Evolutionary conservation across 345 rosid species (phyloP).

Genomic region (Anacardium occidentale): DNA sequence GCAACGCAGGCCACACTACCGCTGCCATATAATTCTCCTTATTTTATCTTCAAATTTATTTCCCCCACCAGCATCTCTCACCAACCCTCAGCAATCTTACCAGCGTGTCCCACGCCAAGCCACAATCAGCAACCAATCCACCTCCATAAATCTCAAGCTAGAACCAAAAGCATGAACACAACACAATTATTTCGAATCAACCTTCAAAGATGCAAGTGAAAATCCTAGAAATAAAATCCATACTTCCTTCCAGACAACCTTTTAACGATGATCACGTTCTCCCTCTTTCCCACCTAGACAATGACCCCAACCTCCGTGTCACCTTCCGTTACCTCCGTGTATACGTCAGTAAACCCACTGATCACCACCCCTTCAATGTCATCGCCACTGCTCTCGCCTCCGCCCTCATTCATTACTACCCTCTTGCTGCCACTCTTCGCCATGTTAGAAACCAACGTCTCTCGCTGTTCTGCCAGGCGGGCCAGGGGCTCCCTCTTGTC

Average conservation of each 20-base stretch:
- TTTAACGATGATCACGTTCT: constrained; percentile 48
- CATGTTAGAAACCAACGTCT: constrained; percentile 35
- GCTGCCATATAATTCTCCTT: too few species aligned
- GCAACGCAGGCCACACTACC: too few species aligned
- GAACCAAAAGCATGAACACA: background rate
- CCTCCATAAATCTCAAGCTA: background rate
- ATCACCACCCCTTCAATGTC: constrained; percentile 35
- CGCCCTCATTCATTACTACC: constrained; percentile 64
- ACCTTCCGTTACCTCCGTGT: constrained; percentile 80
- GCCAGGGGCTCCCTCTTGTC: constrained; percentile 58
- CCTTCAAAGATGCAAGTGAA: constrained; percentile 39
- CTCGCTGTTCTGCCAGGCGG: constrained; percentile 38
- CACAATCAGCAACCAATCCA: background rate
- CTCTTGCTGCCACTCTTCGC: constrained; percentile 54
- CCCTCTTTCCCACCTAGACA: constrained; percentile 69
- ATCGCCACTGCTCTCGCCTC: constrained; percentile 52
- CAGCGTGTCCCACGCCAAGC: background rate
- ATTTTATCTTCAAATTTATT: too few species aligned
- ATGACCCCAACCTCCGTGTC: constrained; percentile 60
- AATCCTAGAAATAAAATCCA: constrained; percentile 41
- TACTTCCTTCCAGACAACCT: constrained; percentile 51
- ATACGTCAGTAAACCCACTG: constrained; percentile 36
- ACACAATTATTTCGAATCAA: background rate
- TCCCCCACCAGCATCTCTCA: background rate
- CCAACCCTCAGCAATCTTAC: background rate